These are phyloP conservation scores for Seminavis robusta DNA, from an alignment of 108 stramenopile species.

Conservation along the genomic window DNA sequence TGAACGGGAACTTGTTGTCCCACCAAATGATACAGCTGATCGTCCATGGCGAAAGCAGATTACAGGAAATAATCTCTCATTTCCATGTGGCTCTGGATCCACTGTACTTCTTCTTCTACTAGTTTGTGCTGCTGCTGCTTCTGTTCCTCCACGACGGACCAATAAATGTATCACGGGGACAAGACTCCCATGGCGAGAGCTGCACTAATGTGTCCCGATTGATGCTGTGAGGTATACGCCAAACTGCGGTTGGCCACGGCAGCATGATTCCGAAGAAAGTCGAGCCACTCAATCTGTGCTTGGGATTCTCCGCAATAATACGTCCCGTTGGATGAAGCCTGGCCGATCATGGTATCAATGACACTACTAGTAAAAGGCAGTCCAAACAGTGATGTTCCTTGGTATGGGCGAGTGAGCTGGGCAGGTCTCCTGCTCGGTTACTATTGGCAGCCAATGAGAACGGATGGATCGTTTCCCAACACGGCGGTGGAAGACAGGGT, in stretches of 20 bases:
- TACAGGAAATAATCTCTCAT: constrained; percentile 77
- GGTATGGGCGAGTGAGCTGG: constrained; percentile 13
- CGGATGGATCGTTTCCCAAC: neutral
- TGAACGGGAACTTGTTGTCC: constrained; percentile 26
- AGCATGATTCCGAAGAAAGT: constrained; percentile 45
- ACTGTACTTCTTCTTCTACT: constrained; percentile 28
- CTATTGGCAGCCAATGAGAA: constrained; percentile 34
- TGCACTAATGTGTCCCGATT: constrained; percentile 44
- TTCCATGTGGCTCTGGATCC: constrained; percentile 64
- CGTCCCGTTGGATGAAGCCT: neutral
- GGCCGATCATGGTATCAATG: neutral
- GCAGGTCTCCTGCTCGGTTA: constrained; percentile 33
- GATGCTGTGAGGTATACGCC: constrained; percentile 47
- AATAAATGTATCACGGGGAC: constrained; percentile 50
- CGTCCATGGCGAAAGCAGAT: constrained; percentile 35
- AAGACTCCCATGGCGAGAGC: constrained; percentile 45
- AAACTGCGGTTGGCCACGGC: constrained; percentile 44
- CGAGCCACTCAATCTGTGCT: constrained; percentile 26
- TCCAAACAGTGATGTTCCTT: constrained; percentile 7
- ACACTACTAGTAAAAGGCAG: too few relatives aligned
- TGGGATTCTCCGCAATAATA: constrained; percentile 17
- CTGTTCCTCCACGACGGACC: constrained; percentile 32
- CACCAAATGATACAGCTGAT: constrained; percentile 19
- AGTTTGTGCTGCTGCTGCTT: constrained; percentile 16
- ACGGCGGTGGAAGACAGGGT: constrained; percentile 19